phyloP scores from a whole-genome alignment of 106 monocot species.

The Dendrobium officinale region DNA sequence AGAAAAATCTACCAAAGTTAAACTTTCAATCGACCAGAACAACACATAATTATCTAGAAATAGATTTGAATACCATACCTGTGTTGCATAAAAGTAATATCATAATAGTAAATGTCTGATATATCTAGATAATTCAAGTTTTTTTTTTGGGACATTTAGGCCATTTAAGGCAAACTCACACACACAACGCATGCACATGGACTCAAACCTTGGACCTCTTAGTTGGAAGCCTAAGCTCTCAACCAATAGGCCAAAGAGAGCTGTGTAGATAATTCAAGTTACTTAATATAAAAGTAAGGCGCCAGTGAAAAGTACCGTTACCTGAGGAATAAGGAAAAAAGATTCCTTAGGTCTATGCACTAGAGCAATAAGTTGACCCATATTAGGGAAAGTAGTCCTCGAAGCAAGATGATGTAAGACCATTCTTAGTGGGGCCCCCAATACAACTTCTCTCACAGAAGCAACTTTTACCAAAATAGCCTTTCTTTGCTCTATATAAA shows the following conservation, averaged over 20 bases:
- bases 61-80: no score
- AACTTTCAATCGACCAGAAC: background rate
- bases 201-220: no score
- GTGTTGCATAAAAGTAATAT: no score
- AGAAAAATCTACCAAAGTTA: background rate
- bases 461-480: constrained; percentile 78
- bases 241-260: no score
- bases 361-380: constrained; percentile 61
- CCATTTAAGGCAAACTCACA: no score
- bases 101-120: background rate
- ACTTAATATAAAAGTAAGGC: background rate
- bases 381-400: constrained; percentile 49
- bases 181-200: no score
- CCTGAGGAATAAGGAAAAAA: constrained; percentile 89
- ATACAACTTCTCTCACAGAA: constrained; percentile 93
- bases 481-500: constrained; percentile 59
- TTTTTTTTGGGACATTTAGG: no score
- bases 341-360: constrained; percentile 92
- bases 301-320: constrained; percentile 12
- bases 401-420: constrained; percentile 71
- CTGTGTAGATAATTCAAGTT: background rate
- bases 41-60: no score
- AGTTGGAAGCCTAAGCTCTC: no score
- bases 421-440: constrained; percentile 85
- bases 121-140: background rate